These are phyloP conservation scores for Clavulina sp. DNA, from an alignment of 768 basidiomycete genomes.

Conservation along the genomic window DNA sequence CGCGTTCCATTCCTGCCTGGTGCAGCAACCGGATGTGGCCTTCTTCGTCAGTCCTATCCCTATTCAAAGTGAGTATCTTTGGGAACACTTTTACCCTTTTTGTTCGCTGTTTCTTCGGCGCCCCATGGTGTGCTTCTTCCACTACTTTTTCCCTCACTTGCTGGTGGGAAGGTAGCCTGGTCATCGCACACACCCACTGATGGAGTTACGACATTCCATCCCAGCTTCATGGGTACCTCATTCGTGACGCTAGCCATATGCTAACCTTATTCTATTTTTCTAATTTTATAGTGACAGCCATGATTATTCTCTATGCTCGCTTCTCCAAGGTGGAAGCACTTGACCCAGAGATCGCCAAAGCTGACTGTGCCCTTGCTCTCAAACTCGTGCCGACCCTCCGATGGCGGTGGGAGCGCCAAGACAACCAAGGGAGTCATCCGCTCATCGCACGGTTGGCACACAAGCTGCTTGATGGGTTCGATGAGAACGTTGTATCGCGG, in stretches of 20 bases:
- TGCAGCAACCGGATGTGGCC: conserved; percentile 67
- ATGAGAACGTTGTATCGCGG: conserved; percentile 17
- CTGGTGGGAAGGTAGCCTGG: too few relatives aligned
- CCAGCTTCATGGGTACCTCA: too few relatives aligned
- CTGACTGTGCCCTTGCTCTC: conserved; percentile 75
- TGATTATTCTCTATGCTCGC: conserved; percentile 79
- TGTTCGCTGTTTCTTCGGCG: too few relatives aligned
- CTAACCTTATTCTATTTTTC: too few relatives aligned
- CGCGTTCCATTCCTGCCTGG: conserved; percentile 66
- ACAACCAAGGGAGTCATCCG: conserved; percentile 64
- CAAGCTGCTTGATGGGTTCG: conserved; percentile 40
- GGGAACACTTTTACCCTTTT: too few relatives aligned
- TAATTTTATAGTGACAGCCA: too few relatives aligned
- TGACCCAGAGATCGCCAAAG: conserved; percentile 43
- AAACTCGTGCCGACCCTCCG: conserved; percentile 79
- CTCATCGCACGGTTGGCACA: conserved; percentile 69
- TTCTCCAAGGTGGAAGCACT: conserved; percentile 62
- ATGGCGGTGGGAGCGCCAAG: conserved; percentile 73
- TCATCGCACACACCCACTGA: too few relatives aligned
- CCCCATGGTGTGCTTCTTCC: too few relatives aligned
- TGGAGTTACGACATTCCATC: too few relatives aligned
- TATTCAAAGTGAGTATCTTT: conserved; percentile 72
- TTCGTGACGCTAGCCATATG: too few relatives aligned
- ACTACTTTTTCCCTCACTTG: too few relatives aligned
- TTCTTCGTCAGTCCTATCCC: conserved; percentile 85